Conservation (phyloP, 805 yeast genomes). For the Scheffersomyces ergatensis region DNA sequence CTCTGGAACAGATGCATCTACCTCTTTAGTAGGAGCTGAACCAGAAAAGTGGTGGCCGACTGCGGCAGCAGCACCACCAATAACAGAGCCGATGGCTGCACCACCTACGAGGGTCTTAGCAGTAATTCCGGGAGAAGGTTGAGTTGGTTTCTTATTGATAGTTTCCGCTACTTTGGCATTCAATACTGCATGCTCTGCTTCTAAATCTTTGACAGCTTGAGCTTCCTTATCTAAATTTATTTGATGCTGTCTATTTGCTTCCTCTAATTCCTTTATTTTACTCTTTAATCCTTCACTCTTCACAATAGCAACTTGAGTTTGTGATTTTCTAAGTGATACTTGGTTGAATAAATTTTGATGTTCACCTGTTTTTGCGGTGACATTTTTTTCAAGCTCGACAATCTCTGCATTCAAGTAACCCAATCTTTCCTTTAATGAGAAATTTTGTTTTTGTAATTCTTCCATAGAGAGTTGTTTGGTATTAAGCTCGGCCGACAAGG, state of each 20-base stretch:
- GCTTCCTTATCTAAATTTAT: constrained; percentile 17
- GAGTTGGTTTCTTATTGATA: constrained; percentile 10
- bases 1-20: constrained; percentile 6
- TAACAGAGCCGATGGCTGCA: constrained; percentile 13
- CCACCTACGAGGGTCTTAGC: constrained; percentile 18
- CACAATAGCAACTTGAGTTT: constrained; percentile 60
- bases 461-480: constrained; percentile 60
- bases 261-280: constrained; percentile 24
- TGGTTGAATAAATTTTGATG: constrained; percentile 62
- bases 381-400: constrained; percentile 53
- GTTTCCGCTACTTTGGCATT: constrained; percentile 3
- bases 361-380: constrained; percentile 51
- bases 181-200: constrained; percentile 13
- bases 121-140: constrained; percentile 11
- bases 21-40: neutral
- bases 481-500: constrained; percentile 62
- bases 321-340: constrained; percentile 64
- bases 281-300: constrained; percentile 39
- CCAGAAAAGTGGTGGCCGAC: neutral
- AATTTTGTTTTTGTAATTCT: constrained; percentile 66
- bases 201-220: constrained; percentile 12
- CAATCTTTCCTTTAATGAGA: constrained; percentile 64
- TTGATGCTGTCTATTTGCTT: constrained; percentile 18
- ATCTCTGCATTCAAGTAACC: constrained; percentile 66
- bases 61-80: constrained; percentile 5